A percentile compares a stretch with the other conserved stretches of the same genome.
Conservation (phyloP, 768 basidiomycete species). For the Hygrocybe punicea region DNA sequence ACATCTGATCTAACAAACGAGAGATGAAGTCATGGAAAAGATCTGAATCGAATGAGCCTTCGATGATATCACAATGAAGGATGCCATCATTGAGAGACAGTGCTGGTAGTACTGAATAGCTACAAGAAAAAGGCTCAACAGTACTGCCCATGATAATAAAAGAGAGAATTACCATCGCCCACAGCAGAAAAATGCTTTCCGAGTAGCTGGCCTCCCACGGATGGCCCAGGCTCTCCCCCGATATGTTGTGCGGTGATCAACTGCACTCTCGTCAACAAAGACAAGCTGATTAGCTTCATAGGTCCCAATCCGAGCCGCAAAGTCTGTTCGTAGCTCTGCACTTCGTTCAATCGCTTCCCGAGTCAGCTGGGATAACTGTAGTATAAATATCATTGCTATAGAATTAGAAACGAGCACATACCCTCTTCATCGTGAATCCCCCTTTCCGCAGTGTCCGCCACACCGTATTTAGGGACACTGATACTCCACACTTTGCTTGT, state of each 20-base stretch:
- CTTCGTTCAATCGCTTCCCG: slow-evolving; percentile 2
- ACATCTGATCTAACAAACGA: slow-evolving; percentile 23
- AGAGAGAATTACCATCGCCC: background rate
- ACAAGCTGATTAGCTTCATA: slow-evolving; percentile 25
- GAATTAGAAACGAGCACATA: background rate
- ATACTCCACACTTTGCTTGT: background rate
- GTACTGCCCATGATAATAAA: background rate
- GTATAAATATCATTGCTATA: background rate
- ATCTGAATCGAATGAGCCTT: slow-evolving; percentile 1
- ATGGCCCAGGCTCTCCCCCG: slow-evolving; percentile 7
- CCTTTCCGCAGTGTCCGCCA: slow-evolving; percentile 13
- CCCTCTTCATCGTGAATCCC: slow-evolving; percentile 22
- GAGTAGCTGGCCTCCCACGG: slow-evolving; percentile 11
- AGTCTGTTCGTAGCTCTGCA: slow-evolving; percentile 6
- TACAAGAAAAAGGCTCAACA: background rate
- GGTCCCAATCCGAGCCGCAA: background rate
- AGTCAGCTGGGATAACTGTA: background rate
- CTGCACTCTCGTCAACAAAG: slow-evolving; percentile 30
- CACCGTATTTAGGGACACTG: slow-evolving; percentile 11
- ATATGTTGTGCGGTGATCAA: slow-evolving; percentile 18
- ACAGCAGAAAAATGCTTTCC: slow-evolving; percentile 4
- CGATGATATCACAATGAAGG: slow-evolving; percentile 6
- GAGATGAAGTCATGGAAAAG: background rate
- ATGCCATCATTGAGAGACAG: slow-evolving; percentile 4
- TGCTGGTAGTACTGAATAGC: slow-evolving; percentile 6